Conservation (phyloP, 106 monocot species). For the Acanthochlamys bracteata region DNA sequence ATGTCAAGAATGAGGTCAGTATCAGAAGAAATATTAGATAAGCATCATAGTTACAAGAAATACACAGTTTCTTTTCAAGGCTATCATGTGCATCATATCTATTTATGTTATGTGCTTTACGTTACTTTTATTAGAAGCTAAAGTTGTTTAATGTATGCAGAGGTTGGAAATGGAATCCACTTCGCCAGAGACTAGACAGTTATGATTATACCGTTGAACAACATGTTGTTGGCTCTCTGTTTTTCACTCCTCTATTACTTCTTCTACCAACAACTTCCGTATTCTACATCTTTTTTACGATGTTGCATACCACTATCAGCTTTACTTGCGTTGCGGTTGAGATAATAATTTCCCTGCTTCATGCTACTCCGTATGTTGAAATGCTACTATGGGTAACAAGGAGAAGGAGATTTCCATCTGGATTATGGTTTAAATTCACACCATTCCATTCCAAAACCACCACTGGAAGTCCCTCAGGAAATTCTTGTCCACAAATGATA, state of each 20-base stretch:
- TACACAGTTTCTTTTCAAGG: too few species aligned
- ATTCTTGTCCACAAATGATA: too few species aligned
- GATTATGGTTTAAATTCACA: constrained; percentile 55
- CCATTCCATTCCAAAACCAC: background rate
- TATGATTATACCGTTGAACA: constrained; percentile 86
- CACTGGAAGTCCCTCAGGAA: too few species aligned
- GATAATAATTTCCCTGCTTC: constrained; percentile 43
- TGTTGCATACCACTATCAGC: constrained; percentile 30
- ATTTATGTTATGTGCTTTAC: too few species aligned
- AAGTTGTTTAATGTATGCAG: too few species aligned
- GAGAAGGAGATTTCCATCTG: constrained; percentile 70
- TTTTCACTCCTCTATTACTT: constrained; percentile 79
- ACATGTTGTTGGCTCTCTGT: constrained; percentile 89
- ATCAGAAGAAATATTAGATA: too few species aligned
- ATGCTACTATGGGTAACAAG: constrained; percentile 53
- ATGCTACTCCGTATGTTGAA: constrained; percentile 71
- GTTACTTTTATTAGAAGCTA: too few species aligned
- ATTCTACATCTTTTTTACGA: constrained; percentile 92
- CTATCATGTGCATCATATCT: too few species aligned
- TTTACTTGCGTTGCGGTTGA: constrained; percentile 42
- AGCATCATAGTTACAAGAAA: too few species aligned
- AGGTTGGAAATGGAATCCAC: constrained; percentile 93
- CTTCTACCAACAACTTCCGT: constrained; percentile 88
- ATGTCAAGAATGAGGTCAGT: too few species aligned
- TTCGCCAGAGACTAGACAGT: constrained; percentile 82